Conservation (phyloP, 257 asterid genomes). For the Capsicum pubescens region DNA sequence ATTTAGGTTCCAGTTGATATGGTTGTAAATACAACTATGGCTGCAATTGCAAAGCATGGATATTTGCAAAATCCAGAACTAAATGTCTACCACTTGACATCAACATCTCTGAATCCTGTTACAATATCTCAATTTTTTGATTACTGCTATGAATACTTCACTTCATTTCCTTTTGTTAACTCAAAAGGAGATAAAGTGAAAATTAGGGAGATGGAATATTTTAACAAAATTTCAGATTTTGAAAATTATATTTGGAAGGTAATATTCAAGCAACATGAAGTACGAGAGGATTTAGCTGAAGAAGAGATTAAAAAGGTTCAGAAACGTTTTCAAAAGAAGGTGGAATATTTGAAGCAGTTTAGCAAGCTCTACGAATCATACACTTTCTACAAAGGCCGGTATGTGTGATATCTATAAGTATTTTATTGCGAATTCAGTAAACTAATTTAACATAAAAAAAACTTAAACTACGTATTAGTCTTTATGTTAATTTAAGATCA, state of each 20-base stretch:
- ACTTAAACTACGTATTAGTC: too few relatives aligned
- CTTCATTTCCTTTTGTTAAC: conserved; percentile 13
- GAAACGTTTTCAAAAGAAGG: neutral
- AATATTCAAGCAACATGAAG: neutral
- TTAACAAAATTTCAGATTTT: neutral
- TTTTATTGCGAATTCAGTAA: too few relatives aligned
- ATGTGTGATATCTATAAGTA: neutral
- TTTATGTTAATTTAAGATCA: too few relatives aligned
- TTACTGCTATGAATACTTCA: conserved; percentile 38
- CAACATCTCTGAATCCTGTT: conserved; percentile 38
- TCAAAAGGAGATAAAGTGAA: neutral
- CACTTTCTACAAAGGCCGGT: neutral
- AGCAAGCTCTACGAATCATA: neutral
- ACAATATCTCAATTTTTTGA: conserved; percentile 23
- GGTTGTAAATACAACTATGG: conserved; percentile 48
- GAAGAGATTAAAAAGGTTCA: neutral
- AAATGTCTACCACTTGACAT: conserved; percentile 46
- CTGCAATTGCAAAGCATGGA: conserved; percentile 53
- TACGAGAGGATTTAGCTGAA: neutral
- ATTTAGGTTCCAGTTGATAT: conserved; percentile 49
- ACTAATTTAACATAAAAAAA: too few relatives aligned
- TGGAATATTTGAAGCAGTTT: neutral
- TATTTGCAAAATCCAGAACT: neutral
- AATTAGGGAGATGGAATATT: neutral
- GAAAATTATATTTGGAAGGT: neutral